A percentile compares a stretch with the other conserved stretches of the same genome.
These are phyloP conservation scores for Aspergillus sp. DNA, from an alignment of 2,329 filamentous ascomycete species.

Conservation along the genomic window DNA sequence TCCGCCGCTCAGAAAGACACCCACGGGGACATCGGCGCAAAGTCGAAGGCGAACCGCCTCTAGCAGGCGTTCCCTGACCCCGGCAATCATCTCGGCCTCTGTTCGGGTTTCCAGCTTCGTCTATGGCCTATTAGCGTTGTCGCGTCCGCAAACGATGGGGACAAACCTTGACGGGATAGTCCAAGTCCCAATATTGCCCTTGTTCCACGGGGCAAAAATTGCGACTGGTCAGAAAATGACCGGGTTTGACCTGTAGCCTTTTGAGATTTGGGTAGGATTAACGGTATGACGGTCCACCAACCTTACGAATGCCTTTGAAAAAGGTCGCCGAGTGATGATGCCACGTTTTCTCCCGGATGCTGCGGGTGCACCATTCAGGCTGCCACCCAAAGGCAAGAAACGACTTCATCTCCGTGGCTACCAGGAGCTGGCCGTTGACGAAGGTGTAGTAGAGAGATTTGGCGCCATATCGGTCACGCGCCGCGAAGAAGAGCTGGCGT, in stretches of 20 bases:
- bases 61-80: conserved; percentile 41
- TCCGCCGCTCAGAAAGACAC: conserved; percentile 49
- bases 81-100: conserved; percentile 43
- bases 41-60: conserved; percentile 46
- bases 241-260: conserved; percentile 39
- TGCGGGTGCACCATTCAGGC: conserved; percentile 45
- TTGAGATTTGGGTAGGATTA: too few species aligned
- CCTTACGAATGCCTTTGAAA: conserved; percentile 42
- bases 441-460: conserved; percentile 48
- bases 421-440: conserved; percentile 31
- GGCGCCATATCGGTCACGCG: conserved; percentile 47
- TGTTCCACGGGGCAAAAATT: conserved; percentile 30
- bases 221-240: conserved; percentile 35
- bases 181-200: conserved; percentile 45
- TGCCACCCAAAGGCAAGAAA: conserved; percentile 44
- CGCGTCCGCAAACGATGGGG: background rate
- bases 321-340: conserved; percentile 38
- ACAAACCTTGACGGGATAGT: conserved; percentile 44
- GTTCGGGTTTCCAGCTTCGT: conserved; percentile 33
- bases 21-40: conserved; percentile 49
- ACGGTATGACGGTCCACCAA: conserved; percentile 9
- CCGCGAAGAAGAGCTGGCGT: conserved; percentile 37
- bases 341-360: conserved; percentile 38
- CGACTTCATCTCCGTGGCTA: conserved; percentile 47
- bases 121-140: conserved; percentile 6